Evolutionary conservation across 208 protist genomes (phyloP).

Genomic region (Acanthamoeba triangularis): DNA sequence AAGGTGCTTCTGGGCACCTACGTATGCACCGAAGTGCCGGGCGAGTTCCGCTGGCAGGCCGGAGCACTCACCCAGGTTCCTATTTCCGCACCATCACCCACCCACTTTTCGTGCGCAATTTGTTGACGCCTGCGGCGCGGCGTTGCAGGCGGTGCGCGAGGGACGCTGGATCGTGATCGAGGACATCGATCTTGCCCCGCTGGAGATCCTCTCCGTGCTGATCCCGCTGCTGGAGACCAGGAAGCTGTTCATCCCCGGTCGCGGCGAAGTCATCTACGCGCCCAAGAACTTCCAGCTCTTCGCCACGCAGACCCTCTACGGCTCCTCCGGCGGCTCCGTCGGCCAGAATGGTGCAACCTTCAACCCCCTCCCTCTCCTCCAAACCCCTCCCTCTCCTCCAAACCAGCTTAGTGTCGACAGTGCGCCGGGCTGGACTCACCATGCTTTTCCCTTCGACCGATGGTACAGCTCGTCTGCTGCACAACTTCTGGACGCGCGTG

Average conservation of each 20-base stretch:
- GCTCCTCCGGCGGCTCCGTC: background rate
- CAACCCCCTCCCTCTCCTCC: background rate
- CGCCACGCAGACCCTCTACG: slow-evolving; percentile 89
- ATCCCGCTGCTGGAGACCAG: slow-evolving; percentile 97
- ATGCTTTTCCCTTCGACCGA: background rate
- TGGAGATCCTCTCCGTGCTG: slow-evolving; percentile 98
- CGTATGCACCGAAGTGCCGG: slow-evolving; percentile 98
- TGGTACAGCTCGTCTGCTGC: slow-evolving; percentile 46
- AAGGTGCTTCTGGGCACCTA: slow-evolving; percentile 99
- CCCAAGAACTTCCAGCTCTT: slow-evolving; percentile 93
- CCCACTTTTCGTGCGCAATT: background rate
- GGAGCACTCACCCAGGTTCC: slow-evolving; percentile 95
- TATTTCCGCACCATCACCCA: background rate
- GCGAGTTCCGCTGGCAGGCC: slow-evolving; percentile 99
- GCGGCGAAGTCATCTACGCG: slow-evolving; percentile 95
- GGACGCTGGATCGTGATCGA: slow-evolving; percentile 99
- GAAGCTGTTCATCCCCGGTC: slow-evolving; percentile 97
- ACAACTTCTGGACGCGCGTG: slow-evolving; percentile 88
- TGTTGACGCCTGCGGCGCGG: background rate
- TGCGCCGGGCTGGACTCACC: too few relatives aligned
- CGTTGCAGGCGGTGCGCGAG: slow-evolving; percentile 93
- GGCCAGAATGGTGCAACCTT: slow-evolving; percentile 37
- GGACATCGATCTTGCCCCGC: slow-evolving; percentile 98
- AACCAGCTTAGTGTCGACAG: too few relatives aligned
- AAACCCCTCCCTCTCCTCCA: background rate